These are phyloP conservation scores for Metarhizium rileyi DNA, from an alignment of 2,329 filamentous ascomycete genomes.

Conservation along the genomic window DNA sequence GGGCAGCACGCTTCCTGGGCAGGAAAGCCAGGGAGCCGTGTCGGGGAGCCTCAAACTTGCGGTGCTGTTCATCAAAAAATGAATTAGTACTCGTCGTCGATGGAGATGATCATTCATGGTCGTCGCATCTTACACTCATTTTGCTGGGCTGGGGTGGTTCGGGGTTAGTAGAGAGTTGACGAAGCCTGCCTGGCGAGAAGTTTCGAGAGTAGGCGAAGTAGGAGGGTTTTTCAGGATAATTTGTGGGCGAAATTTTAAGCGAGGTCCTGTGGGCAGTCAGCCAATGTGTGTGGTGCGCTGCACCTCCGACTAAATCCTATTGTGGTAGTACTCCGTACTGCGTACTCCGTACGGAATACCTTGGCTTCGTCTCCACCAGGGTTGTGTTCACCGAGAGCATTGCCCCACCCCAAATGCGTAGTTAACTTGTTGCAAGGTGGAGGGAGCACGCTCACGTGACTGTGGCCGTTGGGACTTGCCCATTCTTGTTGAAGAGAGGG, in stretches of 20 bases:
- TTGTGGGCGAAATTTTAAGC: slow-evolving; percentile 32
- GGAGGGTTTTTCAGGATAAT: slow-evolving; percentile 14
- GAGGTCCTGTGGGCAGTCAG: slow-evolving; percentile 14
- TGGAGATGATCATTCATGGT: not conserved
- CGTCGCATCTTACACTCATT: slow-evolving; percentile 28
- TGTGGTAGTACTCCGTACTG: too few relatives aligned
- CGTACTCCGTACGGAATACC: too few relatives aligned
- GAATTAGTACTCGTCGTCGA: slow-evolving; percentile 5
- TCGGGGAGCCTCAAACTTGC: slow-evolving; percentile 73
- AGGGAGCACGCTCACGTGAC: not conserved
- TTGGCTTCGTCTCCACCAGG: slow-evolving; percentile 5
- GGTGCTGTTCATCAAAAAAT: slow-evolving; percentile 29
- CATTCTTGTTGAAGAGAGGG: too few relatives aligned
- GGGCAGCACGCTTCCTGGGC: slow-evolving; percentile 83
- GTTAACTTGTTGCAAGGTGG: not conserved
- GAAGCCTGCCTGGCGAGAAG: slow-evolving; percentile 20
- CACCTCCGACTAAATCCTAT: slow-evolving; percentile 7
- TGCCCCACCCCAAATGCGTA: not conserved
- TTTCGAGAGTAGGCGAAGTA: slow-evolving; percentile 15
- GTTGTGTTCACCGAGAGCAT: slow-evolving; percentile 8
- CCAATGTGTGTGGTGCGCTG: slow-evolving; percentile 14
- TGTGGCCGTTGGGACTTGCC: too few relatives aligned
- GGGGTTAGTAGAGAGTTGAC: slow-evolving; percentile 28
- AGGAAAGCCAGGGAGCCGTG: slow-evolving; percentile 88
- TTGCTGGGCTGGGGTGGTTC: slow-evolving; percentile 27